These are phyloP conservation scores for Nematocida parisii DNA, from an alignment of 371 early-diverging fungal species.

Conservation along the genomic window DNA sequence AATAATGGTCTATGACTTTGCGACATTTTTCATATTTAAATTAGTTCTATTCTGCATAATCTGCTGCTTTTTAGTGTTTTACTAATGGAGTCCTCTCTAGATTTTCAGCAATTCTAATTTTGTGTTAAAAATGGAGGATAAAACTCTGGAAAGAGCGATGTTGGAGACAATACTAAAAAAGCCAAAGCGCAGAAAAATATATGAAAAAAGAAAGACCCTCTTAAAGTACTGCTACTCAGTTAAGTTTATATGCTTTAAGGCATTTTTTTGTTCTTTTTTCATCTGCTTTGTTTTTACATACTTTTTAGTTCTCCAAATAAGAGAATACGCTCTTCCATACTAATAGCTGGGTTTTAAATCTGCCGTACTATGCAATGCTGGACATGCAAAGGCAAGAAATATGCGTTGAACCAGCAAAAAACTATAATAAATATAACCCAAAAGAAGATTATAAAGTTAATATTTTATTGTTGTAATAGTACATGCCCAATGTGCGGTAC, in stretches of 20 bases:
- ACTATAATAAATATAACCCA: no score
- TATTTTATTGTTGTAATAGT: not conserved
- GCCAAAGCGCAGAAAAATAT: conserved; percentile 16
- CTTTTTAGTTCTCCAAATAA: not conserved
- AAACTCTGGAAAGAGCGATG: conserved; percentile 13
- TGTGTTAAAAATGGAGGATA: conserved; percentile 5
- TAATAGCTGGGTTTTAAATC: not conserved
- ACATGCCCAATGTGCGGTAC: not conserved
- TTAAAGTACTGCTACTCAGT: not conserved
- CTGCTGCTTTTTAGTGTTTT: not conserved
- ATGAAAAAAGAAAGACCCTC: conserved; percentile 23
- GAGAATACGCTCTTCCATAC: not conserved
- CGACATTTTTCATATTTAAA: no score
- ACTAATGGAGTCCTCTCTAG: not conserved
- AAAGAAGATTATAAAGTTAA: not conserved
- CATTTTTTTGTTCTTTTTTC: conserved; percentile 15
- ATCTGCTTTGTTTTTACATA: not conserved
- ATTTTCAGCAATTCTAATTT: not conserved
- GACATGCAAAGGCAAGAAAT: not conserved
- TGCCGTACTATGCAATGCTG: not conserved
- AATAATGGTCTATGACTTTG: no score
- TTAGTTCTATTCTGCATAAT: not conserved
- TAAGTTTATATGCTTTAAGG: not conserved
- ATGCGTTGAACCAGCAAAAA: no score
- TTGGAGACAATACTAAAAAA: conserved; percentile 31